phyloP scores from a whole-genome alignment of 306 rosid species.

The Delonix regia region DNA sequence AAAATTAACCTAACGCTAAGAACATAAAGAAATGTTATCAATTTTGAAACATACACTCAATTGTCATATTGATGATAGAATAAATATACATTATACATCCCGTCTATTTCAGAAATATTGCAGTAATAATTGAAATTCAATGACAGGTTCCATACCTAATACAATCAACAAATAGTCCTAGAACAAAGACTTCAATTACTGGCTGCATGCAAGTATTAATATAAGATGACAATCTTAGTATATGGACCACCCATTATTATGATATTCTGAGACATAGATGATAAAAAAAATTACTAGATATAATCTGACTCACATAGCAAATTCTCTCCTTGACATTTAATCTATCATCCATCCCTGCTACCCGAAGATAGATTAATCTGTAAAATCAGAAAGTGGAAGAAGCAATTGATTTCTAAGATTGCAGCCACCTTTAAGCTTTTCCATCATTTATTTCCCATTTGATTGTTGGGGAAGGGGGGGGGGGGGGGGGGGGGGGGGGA shows the following conservation, averaged over 20 bases:
- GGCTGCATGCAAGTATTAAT: constrained; percentile 23
- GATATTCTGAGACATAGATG: constrained; percentile 34
- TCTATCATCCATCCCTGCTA: constrained; percentile 96
- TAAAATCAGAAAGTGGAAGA: constrained; percentile 35
- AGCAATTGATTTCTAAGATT: constrained; percentile 28
- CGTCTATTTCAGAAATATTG: not conserved
- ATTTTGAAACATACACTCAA: not conserved
- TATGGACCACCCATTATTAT: constrained; percentile 22
- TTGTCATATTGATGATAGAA: not conserved
- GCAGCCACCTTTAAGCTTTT: constrained; percentile 5
- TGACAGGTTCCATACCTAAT: constrained; percentile 11
- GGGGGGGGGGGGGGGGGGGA: not conserved
- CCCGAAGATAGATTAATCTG: constrained; percentile 92
- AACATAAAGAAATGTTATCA: not conserved
- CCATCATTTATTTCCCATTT: constrained; percentile 24
- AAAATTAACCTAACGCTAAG: not conserved
- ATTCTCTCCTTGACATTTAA: constrained; percentile 81
- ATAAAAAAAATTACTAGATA: constrained; percentile 19
- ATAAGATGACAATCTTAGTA: constrained; percentile 25
- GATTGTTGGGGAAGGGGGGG: not conserved
- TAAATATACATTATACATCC: not conserved
- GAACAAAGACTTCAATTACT: constrained; percentile 22
- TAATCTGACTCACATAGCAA: constrained; percentile 72
- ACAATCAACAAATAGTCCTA: constrained; percentile 17
- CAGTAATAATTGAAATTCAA: constrained; percentile 18